Evolutionary conservation across 495 filamentous ascomycete genomes (phyloP).

Genomic region (Penicillium verhagenii): DNA sequence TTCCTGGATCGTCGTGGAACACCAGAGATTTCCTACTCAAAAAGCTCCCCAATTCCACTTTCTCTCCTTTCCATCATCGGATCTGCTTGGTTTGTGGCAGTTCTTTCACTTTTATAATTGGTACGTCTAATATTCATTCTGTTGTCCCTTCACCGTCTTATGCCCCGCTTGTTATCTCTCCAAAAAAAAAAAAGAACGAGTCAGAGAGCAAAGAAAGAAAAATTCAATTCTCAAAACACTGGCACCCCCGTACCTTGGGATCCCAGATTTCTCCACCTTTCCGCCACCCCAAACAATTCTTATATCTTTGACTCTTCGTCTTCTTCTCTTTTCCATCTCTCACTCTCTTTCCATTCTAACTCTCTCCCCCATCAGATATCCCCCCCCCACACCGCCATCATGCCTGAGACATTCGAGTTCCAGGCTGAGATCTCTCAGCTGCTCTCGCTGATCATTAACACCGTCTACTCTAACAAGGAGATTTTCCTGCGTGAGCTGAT

Average conservation of each 20-base stretch:
- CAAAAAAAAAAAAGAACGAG: no score
- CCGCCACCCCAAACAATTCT: neutral
- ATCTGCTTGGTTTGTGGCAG: conserved; percentile 24
- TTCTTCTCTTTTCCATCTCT: neutral
- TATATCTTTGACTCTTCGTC: neutral
- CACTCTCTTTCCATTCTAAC: neutral
- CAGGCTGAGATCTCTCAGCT: conserved; percentile 99
- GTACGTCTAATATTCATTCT: conserved; percentile 15
- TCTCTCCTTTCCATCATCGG: conserved; percentile 8
- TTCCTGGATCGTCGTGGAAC: conserved; percentile 49
- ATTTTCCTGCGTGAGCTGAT: conserved; percentile 98
- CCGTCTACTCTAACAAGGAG: conserved; percentile 99
- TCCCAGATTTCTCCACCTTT: neutral
- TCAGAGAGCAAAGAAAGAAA: neutral
- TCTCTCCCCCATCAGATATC: conserved; percentile 1
- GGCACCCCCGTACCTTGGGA: neutral
- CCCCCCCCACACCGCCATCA: conserved; percentile 48
- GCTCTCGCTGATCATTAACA: conserved; percentile 98
- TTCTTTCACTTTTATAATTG: conserved; percentile 15
- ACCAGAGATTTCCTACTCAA: conserved; percentile 38
- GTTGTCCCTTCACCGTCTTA: conserved; percentile 2
- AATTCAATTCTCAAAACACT: neutral
- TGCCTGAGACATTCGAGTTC: conserved; percentile 98
- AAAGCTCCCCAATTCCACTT: conserved; percentile 24
- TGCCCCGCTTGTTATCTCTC: neutral